Base-by-base conservation (phyloP, 2,329 filamentous ascomycete species). In the Fusarium sp. region DNA sequence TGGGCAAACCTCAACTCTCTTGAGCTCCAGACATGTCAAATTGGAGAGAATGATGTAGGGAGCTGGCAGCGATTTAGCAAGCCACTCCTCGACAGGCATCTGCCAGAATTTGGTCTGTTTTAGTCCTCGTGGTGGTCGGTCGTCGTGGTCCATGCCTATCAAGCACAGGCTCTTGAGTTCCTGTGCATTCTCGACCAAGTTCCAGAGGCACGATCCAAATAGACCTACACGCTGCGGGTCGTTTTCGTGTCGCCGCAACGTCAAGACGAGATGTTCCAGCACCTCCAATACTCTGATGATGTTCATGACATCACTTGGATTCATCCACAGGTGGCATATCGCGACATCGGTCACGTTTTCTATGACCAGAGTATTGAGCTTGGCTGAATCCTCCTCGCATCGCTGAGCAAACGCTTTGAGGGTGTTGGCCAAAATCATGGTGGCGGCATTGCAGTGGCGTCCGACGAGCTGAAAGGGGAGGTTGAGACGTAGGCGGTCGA, bases 381-480 rank as follows among this genome's bases (percentile, higher is more conserved):
- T 61, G 31, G 76, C 75, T 8, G 81, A 81, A 56, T 81, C 79
- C 59, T 84, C 83, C 60, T 84, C 81, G 1, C 80, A 78, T 6
- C 85, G 79, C 29, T 77, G 75, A 3, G 81, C 81, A 55, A 86
- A 77, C 4, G 82, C 83, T 65, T 84, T 83, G 62, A 87, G 76
- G 4, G 82, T 84, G 61, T 85, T 86, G 56, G 83, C 84, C 14
- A 87, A 76, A n/a, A 86, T 81, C 68, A 84, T 80, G 9, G 84
- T 86, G 16, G 83, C 80, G 44, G 83, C 81, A 61, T 80, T 79
- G 64, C 80, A 83, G 63, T 82, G 77, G 9, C 77, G 77, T 14
- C 81, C 82, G 10, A 85, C 79, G 8, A 86, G 77, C 68, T 85
- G 83, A 63, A 85, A 85, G 3, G 85, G 85, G 5, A 87, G 80